Evolutionary conservation across 805 yeast species (phyloP).

Genomic region (Huiozyma sinensis): DNA sequence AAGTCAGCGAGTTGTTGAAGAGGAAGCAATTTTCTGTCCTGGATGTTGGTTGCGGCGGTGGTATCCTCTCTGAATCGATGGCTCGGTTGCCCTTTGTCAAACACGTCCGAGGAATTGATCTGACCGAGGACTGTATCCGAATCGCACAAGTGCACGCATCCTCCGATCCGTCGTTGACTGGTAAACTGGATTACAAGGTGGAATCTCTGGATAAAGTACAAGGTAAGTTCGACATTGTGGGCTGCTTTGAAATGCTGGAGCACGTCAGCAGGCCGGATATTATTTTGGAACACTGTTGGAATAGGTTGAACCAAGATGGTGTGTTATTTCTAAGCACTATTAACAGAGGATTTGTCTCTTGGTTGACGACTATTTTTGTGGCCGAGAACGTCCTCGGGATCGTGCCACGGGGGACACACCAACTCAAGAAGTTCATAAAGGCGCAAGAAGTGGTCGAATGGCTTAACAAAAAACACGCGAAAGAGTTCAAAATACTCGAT

Average conservation of each 20-base stretch:
- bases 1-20: slow-evolving; percentile 22
- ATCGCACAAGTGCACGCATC: slow-evolving; percentile 65
- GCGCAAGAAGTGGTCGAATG: slow-evolving; percentile 59
- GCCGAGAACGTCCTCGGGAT: slow-evolving; percentile 72
- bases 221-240: slow-evolving; percentile 60
- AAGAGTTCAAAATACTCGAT: slow-evolving; percentile 46
- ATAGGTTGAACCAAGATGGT: slow-evolving; percentile 59
- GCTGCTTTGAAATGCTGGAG: slow-evolving; percentile 90
- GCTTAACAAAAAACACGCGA: slow-evolving; percentile 36
- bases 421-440: slow-evolving; percentile 75
- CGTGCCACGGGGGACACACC: slow-evolving; percentile 91
- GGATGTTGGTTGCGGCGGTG: slow-evolving; percentile 99
- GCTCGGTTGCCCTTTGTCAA: slow-evolving; percentile 61
- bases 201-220: slow-evolving; percentile 48
- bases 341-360: slow-evolving; percentile 75
- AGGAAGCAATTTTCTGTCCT: slow-evolving; percentile 39
- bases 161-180: slow-evolving; percentile 51
- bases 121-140: slow-evolving; percentile 69
- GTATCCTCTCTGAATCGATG: slow-evolving; percentile 75
- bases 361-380: slow-evolving; percentile 86
- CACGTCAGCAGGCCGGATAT: slow-evolving; percentile 82
- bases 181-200: slow-evolving; percentile 50
- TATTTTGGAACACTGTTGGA: slow-evolving; percentile 58
- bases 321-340: slow-evolving; percentile 83
- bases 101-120: slow-evolving; percentile 71